Evolutionary conservation across 345 rosid species (phyloP).

Genomic region (Isatis tinctoria): DNA sequence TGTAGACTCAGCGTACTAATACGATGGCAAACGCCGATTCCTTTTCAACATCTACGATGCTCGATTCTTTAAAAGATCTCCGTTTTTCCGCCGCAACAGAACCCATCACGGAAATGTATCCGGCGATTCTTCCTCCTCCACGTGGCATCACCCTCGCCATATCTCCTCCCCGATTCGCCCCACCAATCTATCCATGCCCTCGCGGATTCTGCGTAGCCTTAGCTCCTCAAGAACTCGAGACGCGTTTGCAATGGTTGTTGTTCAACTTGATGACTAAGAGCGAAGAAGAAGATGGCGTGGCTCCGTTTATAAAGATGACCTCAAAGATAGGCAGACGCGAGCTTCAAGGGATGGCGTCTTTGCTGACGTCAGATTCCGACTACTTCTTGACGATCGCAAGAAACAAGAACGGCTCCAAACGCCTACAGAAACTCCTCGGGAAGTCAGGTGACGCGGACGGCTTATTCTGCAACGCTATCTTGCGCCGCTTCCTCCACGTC

Average conservation of each 20-base stretch:
- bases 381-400: neutral
- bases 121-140: neutral
- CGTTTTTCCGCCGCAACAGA: neutral
- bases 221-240: neutral
- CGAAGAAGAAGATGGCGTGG: neutral
- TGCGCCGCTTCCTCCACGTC: neutral
- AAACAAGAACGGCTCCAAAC: slow-evolving; percentile 3
- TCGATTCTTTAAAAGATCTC: neutral
- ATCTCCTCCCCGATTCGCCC: neutral
- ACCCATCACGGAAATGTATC: neutral
- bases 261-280: neutral
- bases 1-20: neutral
- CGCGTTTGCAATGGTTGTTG: neutral
- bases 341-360: neutral
- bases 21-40: neutral
- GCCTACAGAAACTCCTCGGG: neutral
- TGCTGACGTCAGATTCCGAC: slow-evolving; percentile 6
- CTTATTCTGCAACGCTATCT: neutral
- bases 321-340: neutral
- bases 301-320: neutral
- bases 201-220: neutral
- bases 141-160: no score
- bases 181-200: neutral
- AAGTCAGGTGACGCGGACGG: neutral
- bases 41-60: neutral